Evolutionary conservation across 805 yeast species (phyloP), one percentile per base, ranked within the genome.

Genomic region (Pichia eremophila): DNA sequence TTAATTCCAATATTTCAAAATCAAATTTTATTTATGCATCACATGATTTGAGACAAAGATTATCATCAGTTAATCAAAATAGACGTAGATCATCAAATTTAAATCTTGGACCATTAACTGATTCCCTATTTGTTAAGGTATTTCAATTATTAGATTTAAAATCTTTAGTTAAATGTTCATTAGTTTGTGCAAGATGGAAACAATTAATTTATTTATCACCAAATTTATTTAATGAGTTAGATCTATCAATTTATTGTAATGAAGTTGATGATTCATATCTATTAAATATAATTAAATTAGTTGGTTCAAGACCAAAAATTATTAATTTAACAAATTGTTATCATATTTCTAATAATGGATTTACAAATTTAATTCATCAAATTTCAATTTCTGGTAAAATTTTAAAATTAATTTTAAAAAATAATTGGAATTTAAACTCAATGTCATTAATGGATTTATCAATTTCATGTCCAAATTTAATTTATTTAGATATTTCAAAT

Each of bases 381-480:
- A 72, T 83, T 46, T 89, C 89, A 2, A 78, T 81, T 54, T 60
- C 78, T 38, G 88, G 88, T 4, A 69, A 71, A 32, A 73, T 85
- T 41, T 68, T 69, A 46, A 63, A 65, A 10, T 65, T 85, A 44
- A 73, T 71, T 50, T 81, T 84, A 88, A 71, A 70, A 51, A 78
- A 85, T 15, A 81, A 77, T 43, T 84, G 91, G 91, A 86, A 82
- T 54, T 78, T 85, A 9, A 76, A 82, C 50, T 86, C 88, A 2
- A 81, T 83, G 86, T 85, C 90, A 3, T 81, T 84, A 31, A 82
- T 84, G 88, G 91, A 85, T 60, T 63, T 84, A 39, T 75, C 87
- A 1, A 79, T 76, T 2, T 79, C 83, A 32, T 89, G 89, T 9
- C 67, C 71, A 34, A 64, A 72, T 51, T 64, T 85, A 37, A 77